Evolutionary conservation across 75 land plant species (phyloP).

Genomic region (Pinus tabuliformis): DNA sequence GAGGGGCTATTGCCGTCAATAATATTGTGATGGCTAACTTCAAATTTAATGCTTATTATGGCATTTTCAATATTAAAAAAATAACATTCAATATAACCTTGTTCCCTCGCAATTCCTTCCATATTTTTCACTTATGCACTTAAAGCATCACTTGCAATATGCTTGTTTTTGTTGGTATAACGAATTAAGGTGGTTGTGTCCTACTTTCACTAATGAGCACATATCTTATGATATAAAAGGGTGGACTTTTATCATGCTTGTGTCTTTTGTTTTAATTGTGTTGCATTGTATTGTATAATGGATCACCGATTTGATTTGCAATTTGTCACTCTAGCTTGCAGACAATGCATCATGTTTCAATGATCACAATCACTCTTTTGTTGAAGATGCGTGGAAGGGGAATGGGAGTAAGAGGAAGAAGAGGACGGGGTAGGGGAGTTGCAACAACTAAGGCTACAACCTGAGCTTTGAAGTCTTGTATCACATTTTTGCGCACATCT

Average conservation of each 20-base stretch:
- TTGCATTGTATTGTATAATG: not conserved
- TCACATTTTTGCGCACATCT: too few species aligned
- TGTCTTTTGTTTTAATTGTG: not conserved
- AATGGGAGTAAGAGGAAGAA: not conserved
- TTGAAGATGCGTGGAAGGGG: conserved; percentile 25
- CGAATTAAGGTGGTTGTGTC: too few species aligned
- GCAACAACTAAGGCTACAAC: not conserved
- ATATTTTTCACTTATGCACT: too few species aligned
- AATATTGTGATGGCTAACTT: not conserved
- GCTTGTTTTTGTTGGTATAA: too few species aligned
- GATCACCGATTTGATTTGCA: not conserved
- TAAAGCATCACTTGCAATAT: too few species aligned
- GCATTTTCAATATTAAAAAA: not conserved
- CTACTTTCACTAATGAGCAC: too few species aligned
- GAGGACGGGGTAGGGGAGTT: conserved; percentile 8
- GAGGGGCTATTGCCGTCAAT: conserved; percentile 94
- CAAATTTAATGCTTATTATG: not conserved
- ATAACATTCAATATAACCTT: not conserved
- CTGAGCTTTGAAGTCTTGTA: not conserved
- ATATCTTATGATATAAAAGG: too few species aligned
- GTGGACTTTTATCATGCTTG: too few species aligned
- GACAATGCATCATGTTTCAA: conserved; percentile 88
- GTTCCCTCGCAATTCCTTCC: too few species aligned
- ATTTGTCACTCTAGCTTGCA: conserved; percentile 51
- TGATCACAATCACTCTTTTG: conserved; percentile 89